A percentile compares a stretch with the other conserved stretches of the same genome.
These are phyloP conservation scores for button mushroom (Agaricus bisporus) DNA, from an alignment of 768 basidiomycete species.

Conservation along the genomic window DNA sequence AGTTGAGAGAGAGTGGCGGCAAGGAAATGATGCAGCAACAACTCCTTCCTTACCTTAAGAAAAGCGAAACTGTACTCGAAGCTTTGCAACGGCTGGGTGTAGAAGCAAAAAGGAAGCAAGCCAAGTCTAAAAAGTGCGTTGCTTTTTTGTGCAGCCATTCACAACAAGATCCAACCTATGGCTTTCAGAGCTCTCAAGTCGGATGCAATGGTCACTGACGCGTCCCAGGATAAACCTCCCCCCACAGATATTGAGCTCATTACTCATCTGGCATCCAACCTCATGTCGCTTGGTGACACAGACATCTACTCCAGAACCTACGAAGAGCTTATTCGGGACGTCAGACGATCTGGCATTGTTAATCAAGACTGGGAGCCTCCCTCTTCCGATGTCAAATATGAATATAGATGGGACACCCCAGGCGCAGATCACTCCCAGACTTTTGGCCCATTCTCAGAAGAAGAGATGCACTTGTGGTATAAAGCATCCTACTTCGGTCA, in stretches of 20 bases:
- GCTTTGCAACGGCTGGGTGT: conserved; percentile 82
- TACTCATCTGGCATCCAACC: conserved; percentile 81
- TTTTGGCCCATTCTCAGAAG: conserved; percentile 79
- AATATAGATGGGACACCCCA: conserved; percentile 74
- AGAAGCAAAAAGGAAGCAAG: conserved; percentile 50
- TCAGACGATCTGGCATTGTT: conserved; percentile 69
- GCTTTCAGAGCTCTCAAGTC: conserved; percentile 23
- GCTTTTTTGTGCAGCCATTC: background rate
- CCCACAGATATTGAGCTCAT: conserved; percentile 66
- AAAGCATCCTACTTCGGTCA: conserved; percentile 78
- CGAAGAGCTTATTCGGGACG: conserved; percentile 74
- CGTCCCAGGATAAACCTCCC: conserved; percentile 15
- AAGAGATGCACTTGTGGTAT: conserved; percentile 77
- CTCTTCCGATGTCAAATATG: conserved; percentile 69
- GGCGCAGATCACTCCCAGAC: conserved; percentile 40
- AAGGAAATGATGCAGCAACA: conserved; percentile 57
- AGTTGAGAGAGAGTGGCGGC: conserved; percentile 63
- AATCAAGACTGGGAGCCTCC: conserved; percentile 68
- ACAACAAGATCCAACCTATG: conserved; percentile 12
- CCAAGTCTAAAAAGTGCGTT: conserved; percentile 24
- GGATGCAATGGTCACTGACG: conserved; percentile 41
- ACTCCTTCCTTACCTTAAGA: conserved; percentile 71
- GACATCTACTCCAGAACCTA: conserved; percentile 86
- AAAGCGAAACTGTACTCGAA: conserved; percentile 87
- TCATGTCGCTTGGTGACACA: conserved; percentile 81